Percentiles rank a stretch among this genome's conserved stretches.
phyloP scores from a whole-genome alignment of 78 protist genomes.

The Speleostelium caveatum region DNA sequence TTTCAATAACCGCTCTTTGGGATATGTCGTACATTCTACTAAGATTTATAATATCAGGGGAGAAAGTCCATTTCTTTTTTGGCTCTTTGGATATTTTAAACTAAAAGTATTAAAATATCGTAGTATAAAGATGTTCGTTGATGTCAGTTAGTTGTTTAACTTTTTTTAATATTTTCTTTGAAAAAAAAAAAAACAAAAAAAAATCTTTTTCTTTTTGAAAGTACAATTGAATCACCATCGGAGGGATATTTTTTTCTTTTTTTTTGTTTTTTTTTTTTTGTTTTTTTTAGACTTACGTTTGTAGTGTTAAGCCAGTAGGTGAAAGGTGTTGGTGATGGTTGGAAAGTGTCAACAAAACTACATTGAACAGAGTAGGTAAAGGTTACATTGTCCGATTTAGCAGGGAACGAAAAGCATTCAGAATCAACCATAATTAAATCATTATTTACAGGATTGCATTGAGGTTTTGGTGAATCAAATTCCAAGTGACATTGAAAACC shows the following conservation, averaged over 20 bases:
- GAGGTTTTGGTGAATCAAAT: neutral
- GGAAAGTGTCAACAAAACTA: too few species aligned
- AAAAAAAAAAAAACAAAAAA: too few species aligned
- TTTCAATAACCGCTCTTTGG: neutral
- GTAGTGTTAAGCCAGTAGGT: neutral
- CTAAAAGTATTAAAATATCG: too few species aligned
- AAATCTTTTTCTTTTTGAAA: too few species aligned
- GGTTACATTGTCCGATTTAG: too few species aligned
- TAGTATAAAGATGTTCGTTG: neutral
- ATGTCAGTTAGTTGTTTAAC: too few species aligned
- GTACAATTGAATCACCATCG: too few species aligned
- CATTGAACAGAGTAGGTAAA: too few species aligned
- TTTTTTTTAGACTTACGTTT: neutral
- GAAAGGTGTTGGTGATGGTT: neutral
- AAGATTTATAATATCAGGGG: neutral
- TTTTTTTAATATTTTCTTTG: too few species aligned
- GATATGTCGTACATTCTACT: neutral
- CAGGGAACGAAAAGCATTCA: neutral
- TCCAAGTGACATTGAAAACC: neutral
- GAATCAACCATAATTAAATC: neutral
- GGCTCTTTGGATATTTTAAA: neutral
- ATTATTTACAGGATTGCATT: slow-evolving; percentile 13
- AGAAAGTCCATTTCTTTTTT: neutral
- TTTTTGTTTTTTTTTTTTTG: too few species aligned
- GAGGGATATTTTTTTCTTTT: too few species aligned